Base-by-base conservation (phyloP, 495 filamentous ascomycete genomes). In the Delitschia confertaspora region DNA sequence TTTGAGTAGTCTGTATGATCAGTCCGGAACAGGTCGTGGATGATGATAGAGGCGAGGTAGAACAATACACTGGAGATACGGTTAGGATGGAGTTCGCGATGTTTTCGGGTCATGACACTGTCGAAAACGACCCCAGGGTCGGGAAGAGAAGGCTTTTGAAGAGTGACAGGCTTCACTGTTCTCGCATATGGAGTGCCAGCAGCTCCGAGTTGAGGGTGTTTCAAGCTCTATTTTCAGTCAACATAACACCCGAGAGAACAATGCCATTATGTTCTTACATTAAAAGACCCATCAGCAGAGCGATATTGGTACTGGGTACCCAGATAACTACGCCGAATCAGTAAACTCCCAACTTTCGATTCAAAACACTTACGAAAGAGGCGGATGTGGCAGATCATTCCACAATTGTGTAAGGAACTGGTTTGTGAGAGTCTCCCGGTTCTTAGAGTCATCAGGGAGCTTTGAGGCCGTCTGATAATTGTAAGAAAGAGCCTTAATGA, bases 11-110 rank as follows among this genome's bases (percentile, higher is more conserved):
- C 70, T 0, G 51, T 46, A 13, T 70, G 73, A 49, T 78, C 69
- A 0, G 79, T 83, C 43, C 77, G 69, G 60, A 83, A 83, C 10
- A 76, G 58, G 53, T 83, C 79, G 51, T 95, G 88, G 55, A 91
- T 93, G 47, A 95, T 88, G 42, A 93, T 85, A 11, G 79, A 83
- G 5, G 86, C 88, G 58, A 88, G 75, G 51, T 95, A 88, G 70
- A 88, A 95, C 9, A 95, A 65, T 42, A 93, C 72, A 55, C 83
- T 89, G 1, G 87, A 93, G 14, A 93, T 79, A 50, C 83, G 82
- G 55, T 83, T 88, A 3, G 80, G 76, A 63, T 84, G 79, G 33
- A 78, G 70, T 45, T 76, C 71, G 42, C 71, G 77, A 10, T 71
- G 60, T 36, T 75, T 73, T 20, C 83, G 69, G 30, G 70, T 73